Evolutionary conservation across 1,139 yeast genomes (phyloP), one percentile per base, ranked within the genome.

Genomic region (Scheffersomyces titani): DNA sequence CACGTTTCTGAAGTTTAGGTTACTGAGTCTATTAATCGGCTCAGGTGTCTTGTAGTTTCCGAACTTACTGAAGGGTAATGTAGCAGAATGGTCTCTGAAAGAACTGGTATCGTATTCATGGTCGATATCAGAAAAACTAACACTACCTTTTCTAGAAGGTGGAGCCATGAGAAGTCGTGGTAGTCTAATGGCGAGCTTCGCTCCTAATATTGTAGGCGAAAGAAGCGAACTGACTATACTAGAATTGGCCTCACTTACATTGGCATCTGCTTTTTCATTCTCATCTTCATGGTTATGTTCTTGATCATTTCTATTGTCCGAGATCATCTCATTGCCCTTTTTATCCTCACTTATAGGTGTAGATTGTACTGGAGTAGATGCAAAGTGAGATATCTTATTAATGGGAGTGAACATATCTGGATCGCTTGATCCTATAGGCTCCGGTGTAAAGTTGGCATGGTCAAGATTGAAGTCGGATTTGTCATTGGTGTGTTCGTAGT

Each of bases 131-230:
- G 55, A 47, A 11, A 54, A 55, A 24, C 49, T 40, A 3, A 44
- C 30, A 30, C 52, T 48, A 30, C 51, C 53, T 7, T 55, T 36
- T 5, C 56, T 13, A 19, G 47, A 40, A n/a, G 62, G 60, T 18
- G 70, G 68, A 2, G 76, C 67, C 57, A 74, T 68, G n/a, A 74
- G 59, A 48, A 73, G 59, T 52, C 61, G 59, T 44, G 68, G 70
- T 20, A 64, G 68, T 24, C 69, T 65, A 51, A 75, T 58, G 1
- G 82, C 82, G 54, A 74, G 62, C 58, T 71, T 70, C n/a, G 81
- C 81, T 0, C 82, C 82, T 16, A 76, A 60, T 49, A 64, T 65
- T 1, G 82, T 77, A 3, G 82, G 82, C 46, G 78, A 76, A 13
- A 70, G 61, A 6, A 70, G 56, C 6, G 55, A 52, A 56, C 51